These are phyloP conservation scores for Diaporthe destruens DNA, from an alignment of 2,329 filamentous ascomycete genomes.

Conservation along the genomic window DNA sequence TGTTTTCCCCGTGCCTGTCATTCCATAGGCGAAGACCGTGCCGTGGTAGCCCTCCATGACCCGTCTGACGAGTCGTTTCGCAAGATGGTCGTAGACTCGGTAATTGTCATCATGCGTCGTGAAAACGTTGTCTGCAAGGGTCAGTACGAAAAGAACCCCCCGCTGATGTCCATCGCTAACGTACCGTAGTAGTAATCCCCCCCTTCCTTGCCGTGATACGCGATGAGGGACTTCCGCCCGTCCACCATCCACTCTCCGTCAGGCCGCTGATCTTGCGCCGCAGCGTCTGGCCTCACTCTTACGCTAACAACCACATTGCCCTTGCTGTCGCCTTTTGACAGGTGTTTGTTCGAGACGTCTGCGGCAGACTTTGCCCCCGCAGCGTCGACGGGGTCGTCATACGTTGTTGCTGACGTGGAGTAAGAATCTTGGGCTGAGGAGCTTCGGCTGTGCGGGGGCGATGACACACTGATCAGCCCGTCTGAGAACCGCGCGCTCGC, in stretches of 20 bases:
- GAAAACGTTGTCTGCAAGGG: constrained; percentile 88
- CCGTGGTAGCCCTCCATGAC: constrained; percentile 99
- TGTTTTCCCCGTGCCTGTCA: constrained; percentile 98
- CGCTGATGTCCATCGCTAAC: constrained; percentile 46
- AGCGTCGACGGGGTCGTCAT: constrained; percentile 80
- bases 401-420: constrained; percentile 88
- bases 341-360: constrained; percentile 57
- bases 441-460: constrained; percentile 88
- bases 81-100: constrained; percentile 92
- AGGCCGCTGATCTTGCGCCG: constrained; percentile 69
- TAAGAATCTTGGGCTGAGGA: constrained; percentile 95
- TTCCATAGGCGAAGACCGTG: constrained; percentile 98
- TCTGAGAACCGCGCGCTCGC: constrained; percentile 76
- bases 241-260: constrained; percentile 95
- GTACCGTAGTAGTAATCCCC: constrained; percentile 93
- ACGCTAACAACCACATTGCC: constrained; percentile 98
- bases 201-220: constrained; percentile 88
- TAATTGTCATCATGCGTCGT: constrained; percentile 93
- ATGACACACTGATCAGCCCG: constrained; percentile 81
- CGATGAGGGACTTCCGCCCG: constrained; percentile 82
- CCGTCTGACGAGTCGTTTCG: constrained; percentile 91
- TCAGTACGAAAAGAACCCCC: constrained; percentile 38
- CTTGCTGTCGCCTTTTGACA: constrained; percentile 78
- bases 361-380: constrained; percentile 51
- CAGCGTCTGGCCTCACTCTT: constrained; percentile 86